Base-by-base conservation (phyloP, 345 rosid genomes). In the Hibiscus mutabilis region DNA sequence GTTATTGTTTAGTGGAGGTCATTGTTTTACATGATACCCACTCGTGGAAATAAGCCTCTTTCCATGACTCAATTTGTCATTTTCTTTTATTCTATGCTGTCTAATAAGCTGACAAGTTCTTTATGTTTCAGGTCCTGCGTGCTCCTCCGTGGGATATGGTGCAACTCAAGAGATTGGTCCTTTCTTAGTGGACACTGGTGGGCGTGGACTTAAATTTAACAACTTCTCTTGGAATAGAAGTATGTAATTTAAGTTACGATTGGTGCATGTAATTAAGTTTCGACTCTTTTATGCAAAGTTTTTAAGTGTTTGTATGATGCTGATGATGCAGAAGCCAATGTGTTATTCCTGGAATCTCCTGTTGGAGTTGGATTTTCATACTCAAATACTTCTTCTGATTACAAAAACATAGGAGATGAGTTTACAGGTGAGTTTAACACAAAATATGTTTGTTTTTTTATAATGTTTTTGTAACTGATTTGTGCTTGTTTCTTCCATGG, bases 141-240 rank as follows among this genome's bases (percentile, higher is more conserved):
- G 98, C 83, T 93, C 98, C 73, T 93, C 97, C 69, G 89, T 93
- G 80, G 97, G 95, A 74, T 89, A 93, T 70, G 98, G 98, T 68
- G 98, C 96, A 79, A 88, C 92, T 69, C 97, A 93, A 84, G 98
- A 93, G 84, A 89, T 86, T 83, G 98, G 98, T 66, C 98, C 97
- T 75, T 91, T 93, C 82, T 61, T 93, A 66, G 97, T 91, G 79
- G 93, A 87, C 80, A 69, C 78, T 60, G 79, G 81, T 55, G 96
- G 90, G 4, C 82, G 71, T 31, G 87, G 83, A 62, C 66, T 91
- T 76, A 82, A 78, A 70, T 83, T 75, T 68, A 93, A 93, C 60
- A 89, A 92, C 3, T 80, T 79, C 59, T 80, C 98, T 57, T 93
- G 98, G 98, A 93, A 88, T 75, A 85, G 66, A 79, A 97, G 98